Evolutionary conservation across 1,284 basidiomycete genomes (phyloP).

Genomic region (Stygiomarasmius scandens): DNA sequence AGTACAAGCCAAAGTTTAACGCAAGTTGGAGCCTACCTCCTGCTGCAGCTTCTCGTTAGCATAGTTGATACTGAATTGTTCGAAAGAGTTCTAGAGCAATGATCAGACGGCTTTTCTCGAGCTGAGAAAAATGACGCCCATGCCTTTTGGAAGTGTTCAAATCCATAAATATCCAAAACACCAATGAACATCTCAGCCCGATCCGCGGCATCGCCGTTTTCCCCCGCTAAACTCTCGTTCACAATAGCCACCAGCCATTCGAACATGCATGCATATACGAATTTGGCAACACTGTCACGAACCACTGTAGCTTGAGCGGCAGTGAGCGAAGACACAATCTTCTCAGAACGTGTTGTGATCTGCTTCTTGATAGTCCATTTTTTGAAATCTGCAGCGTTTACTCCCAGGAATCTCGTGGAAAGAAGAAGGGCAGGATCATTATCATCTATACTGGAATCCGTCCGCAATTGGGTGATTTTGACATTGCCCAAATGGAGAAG

Average conservation of each 20-base stretch:
- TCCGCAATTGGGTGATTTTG: slow-evolving; percentile 82
- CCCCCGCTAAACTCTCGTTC: slow-evolving; percentile 93
- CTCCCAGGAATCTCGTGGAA: slow-evolving; percentile 88
- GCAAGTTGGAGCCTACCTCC: slow-evolving; percentile 56
- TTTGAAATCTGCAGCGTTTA: slow-evolving; percentile 93
- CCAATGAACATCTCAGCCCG: slow-evolving; percentile 98
- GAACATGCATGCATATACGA: slow-evolving; percentile 97
- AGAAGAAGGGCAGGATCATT: slow-evolving; percentile 81
- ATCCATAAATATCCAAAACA: slow-evolving; percentile 96
- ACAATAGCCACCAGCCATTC: slow-evolving; percentile 98
- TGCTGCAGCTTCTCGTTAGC: slow-evolving; percentile 98
- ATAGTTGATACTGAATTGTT: slow-evolving; percentile 99
- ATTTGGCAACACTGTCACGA: slow-evolving; percentile 96
- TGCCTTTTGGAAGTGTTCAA: slow-evolving; percentile 95
- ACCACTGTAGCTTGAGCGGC: slow-evolving; percentile 94
- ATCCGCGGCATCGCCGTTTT: slow-evolving; percentile 83
- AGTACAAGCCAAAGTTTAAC: slow-evolving; percentile 2
- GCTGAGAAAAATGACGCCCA: slow-evolving; percentile 2
- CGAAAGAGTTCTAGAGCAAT: slow-evolving; percentile 83
- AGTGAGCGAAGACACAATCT: slow-evolving; percentile 89
- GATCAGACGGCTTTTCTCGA: slow-evolving; percentile 13
- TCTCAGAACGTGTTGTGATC: slow-evolving; percentile 92
- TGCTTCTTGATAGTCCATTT: slow-evolving; percentile 99
- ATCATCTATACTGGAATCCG: slow-evolving; percentile 85
- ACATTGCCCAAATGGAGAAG: slow-evolving; percentile 97